A percentile compares a stretch with the other conserved stretches of the same genome.
phyloP scores from a whole-genome alignment of 768 basidiomycete genomes.

The Amanita rubescens region DNA sequence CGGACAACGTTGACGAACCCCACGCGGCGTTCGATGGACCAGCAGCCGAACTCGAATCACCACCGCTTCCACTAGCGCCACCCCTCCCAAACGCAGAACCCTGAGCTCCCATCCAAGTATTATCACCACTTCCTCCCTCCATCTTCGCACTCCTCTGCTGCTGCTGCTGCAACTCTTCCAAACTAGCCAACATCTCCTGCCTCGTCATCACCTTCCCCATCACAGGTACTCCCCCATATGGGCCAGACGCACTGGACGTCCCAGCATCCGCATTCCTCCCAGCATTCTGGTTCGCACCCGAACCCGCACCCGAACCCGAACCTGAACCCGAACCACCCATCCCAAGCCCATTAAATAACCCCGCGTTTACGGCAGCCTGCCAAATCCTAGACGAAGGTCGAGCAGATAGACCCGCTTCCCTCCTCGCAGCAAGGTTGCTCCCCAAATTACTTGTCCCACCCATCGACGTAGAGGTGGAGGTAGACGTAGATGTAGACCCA shows the following conservation, averaged over 20 bases:
- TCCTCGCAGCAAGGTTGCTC: not conserved
- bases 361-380: conserved; percentile 15
- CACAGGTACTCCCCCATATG: too few relatives aligned
- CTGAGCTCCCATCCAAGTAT: conserved; percentile 1
- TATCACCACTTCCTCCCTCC: conserved; percentile 5
- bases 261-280: not conserved
- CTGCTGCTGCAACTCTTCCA: conserved; percentile 48
- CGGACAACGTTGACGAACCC: conserved; percentile 7
- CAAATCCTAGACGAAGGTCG: conserved; percentile 13
- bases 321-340: not conserved
- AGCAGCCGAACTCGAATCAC: not conserved
- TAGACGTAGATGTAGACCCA: not conserved
- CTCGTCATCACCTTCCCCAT: conserved; percentile 20
- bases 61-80: not conserved
- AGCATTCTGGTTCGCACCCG: too few relatives aligned
- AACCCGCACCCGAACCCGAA: not conserved
- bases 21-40: conserved; percentile 9
- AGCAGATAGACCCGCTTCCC: not conserved
- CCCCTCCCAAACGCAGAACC: not conserved
- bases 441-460: not conserved
- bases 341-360: conserved; percentile 5
- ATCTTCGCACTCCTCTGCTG: conserved; percentile 31
- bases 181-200: conserved; percentile 43
- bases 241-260: not conserved
- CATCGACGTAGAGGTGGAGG: not conserved